Evolutionary conservation across 306 rosid species (phyloP).

Genomic region (Sesbania bispinosa): DNA sequence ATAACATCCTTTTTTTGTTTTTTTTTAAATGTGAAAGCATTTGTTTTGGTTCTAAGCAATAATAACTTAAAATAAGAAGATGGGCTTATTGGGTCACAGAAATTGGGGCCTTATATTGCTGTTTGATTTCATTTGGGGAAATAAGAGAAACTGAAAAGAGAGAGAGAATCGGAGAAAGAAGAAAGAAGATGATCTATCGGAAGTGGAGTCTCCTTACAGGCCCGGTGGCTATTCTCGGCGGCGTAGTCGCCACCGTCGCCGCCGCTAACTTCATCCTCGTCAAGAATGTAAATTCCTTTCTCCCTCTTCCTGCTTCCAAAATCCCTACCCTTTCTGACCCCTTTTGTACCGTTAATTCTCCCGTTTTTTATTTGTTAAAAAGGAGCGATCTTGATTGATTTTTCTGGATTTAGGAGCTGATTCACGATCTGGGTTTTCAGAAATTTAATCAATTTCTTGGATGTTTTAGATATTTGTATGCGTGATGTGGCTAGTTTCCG

Average conservation of each 20-base stretch:
- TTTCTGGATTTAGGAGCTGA: background rate
- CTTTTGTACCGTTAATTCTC: background rate
- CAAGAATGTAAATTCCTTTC: conserved; percentile 36
- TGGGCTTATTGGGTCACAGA: background rate
- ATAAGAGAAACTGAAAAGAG: background rate
- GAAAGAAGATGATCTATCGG: conserved; percentile 70
- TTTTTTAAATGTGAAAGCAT: too few relatives aligned
- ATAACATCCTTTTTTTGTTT: too few relatives aligned
- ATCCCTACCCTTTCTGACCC: background rate
- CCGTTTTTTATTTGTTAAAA: conserved; percentile 11
- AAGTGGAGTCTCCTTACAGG: conserved; percentile 93
- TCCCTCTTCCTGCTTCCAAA: background rate
- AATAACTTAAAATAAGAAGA: background rate
- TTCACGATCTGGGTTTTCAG: background rate
- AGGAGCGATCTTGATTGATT: background rate
- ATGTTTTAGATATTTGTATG: background rate
- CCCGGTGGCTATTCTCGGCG: conserved; percentile 53
- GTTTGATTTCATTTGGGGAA: background rate
- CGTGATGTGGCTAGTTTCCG: background rate
- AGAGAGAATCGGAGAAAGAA: background rate
- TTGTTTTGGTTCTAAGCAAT: too few relatives aligned
- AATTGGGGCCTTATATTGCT: background rate
- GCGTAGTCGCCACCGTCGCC: conserved; percentile 53
- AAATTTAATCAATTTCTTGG: background rate
- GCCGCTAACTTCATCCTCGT: conserved; percentile 45